phyloP scores from a whole-genome alignment of 495 filamentous ascomycete species.

The Lepidopterella palustris region DNA sequence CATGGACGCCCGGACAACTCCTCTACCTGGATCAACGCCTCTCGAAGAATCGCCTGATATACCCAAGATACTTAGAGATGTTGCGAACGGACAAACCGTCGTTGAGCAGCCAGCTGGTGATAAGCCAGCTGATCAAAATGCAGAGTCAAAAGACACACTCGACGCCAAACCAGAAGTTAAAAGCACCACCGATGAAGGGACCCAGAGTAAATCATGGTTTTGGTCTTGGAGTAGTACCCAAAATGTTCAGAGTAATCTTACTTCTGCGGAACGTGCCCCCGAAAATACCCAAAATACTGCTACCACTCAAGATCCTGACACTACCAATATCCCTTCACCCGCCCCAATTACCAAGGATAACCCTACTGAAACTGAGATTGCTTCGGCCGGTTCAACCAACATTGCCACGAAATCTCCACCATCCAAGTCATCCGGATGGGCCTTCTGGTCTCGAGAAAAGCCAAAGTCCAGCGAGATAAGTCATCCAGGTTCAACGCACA shows the following conservation, averaged over 20 bases:
- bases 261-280: not conserved
- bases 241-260: slow-evolving; percentile 29
- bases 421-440: slow-evolving; percentile 65
- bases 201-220: slow-evolving; percentile 35
- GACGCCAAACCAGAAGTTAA: not conserved
- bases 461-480: slow-evolving; percentile 41
- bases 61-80: not conserved
- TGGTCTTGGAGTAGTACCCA: slow-evolving; percentile 35
- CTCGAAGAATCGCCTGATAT: slow-evolving; percentile 15
- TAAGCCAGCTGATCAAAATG: not conserved
- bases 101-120: slow-evolving; percentile 1
- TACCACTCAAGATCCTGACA: not conserved
- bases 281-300: not conserved
- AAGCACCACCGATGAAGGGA: not conserved
- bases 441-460: slow-evolving; percentile 72
- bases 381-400: slow-evolving; percentile 14
- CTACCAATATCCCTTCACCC: not conserved
- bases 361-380: not conserved
- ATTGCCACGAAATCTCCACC: slow-evolving; percentile 12
- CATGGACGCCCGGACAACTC: slow-evolving; percentile 27
- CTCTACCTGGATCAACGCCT: slow-evolving; percentile 22
- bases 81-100: not conserved
- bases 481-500: slow-evolving; percentile 43
- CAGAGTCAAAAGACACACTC: slow-evolving; percentile 2
- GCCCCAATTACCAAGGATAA: not conserved